Evolutionary conservation across 139 green algal species (phyloP).

Genomic region (Tetraselmis chui): DNA sequence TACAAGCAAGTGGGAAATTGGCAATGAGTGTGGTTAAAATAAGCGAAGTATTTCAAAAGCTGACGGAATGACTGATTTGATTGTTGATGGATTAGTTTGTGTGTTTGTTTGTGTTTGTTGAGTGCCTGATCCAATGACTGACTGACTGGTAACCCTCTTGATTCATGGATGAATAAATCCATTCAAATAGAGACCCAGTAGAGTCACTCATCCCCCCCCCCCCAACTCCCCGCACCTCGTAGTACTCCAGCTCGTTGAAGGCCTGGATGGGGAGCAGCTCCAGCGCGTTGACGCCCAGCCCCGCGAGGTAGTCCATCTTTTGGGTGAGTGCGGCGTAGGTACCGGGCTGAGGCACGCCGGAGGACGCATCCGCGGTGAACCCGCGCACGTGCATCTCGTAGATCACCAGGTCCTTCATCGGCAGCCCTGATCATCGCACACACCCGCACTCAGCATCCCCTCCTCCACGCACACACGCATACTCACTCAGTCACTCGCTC

Average conservation of each 20-base stretch:
- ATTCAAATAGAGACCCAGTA: no score
- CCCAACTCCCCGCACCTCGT: slow-evolving; percentile 37
- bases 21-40: no score
- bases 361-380: slow-evolving; percentile 77
- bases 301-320: slow-evolving; percentile 84
- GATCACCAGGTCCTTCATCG: slow-evolving; percentile 85
- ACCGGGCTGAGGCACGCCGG: slow-evolving; percentile 48
- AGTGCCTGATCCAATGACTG: no score
- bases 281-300: slow-evolving; percentile 87
- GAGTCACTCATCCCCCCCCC: no score
- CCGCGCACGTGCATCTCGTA: slow-evolving; percentile 96
- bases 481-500: no score
- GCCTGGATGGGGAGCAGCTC: slow-evolving; percentile 94
- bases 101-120: no score
- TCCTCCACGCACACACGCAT: not conserved
- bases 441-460: not conserved
- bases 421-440: slow-evolving; percentile 36
- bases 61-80: no score
- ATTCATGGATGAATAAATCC: no score
- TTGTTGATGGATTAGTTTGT: no score
- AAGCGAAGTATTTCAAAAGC: no score
- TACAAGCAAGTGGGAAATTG: no score
- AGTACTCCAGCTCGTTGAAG: slow-evolving; percentile 99
- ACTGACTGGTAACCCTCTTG: no score
- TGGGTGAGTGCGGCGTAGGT: slow-evolving; percentile 84